Base-by-base conservation (phyloP, 2,329 filamentous ascomycete genomes). In the Colletotrichum brevisporum region DNA sequence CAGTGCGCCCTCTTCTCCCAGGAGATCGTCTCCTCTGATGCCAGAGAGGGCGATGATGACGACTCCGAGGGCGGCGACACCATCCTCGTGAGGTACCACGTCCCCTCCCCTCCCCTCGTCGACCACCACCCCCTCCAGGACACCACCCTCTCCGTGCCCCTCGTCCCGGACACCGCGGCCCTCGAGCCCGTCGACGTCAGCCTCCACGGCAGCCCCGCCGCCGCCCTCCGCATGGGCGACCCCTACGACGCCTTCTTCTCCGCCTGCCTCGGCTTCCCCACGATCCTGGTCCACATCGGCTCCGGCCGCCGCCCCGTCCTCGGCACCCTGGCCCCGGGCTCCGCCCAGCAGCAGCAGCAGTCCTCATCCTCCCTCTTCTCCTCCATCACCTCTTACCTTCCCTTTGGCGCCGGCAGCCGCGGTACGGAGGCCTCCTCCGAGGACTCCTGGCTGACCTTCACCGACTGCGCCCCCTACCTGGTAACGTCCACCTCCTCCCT, bases 401-500 rank as follows among this genome's bases (percentile, higher is more conserved):
- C 72, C 48, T 72, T 73, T 24, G 21, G 21, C 12, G n/a, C 50
- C 18, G 50, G 48, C 21, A 16, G 36, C 48, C 26, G 21, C 21
- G 21, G 21, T 24, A 24, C 21, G 31, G 31, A 3, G 9, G 9
- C 52, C 48, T 13, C 52, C 43, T 36, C 36, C 57, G n/a, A 13
- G 24, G 78, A 84, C 13, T 76, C 82, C 43, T 86, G 83, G 75
- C 85, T 95, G 51, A 89, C 88, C 2, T 96, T 95, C 79, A 88
- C 90, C 47, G 93, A 96, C 78, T 88, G 88, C 71, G 92, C 93
- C 1, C 91, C 93, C 0, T 92, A 92, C 77, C 86, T 97, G 15
- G 79, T 97, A 26, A 86, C 91, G 5, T 93, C 90, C 0, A 85
- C 90, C 69, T 86, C 89, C 2, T 96, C 92, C 1, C 85, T 95